Evolutionary conservation across 441 rosid species (phyloP).

Genomic region (Monsonia emarginata): DNA sequence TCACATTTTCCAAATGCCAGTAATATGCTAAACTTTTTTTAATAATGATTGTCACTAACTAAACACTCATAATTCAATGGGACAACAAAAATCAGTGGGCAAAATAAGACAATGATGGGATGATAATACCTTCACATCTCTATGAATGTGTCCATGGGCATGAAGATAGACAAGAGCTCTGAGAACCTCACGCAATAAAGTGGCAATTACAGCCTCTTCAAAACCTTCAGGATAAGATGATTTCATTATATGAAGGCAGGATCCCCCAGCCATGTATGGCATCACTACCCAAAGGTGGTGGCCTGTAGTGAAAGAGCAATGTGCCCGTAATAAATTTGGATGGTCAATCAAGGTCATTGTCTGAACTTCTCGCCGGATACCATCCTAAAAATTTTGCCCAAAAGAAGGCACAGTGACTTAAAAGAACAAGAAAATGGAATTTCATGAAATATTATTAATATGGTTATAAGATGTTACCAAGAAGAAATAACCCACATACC

Average conservation of each 20-base stretch:
- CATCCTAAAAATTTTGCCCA: slow-evolving; percentile 52
- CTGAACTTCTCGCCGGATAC: slow-evolving; percentile 91
- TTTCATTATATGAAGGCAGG: slow-evolving; percentile 94
- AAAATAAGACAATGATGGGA: slow-evolving; percentile 8
- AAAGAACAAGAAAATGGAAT: neutral
- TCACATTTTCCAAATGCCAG: neutral
- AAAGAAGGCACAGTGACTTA: neutral
- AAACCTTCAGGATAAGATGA: slow-evolving; percentile 78
- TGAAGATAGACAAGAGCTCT: slow-evolving; percentile 97
- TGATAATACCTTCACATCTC: slow-evolving; percentile 81
- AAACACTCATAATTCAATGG: slow-evolving; percentile 6
- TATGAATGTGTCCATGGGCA: slow-evolving; percentile 87
- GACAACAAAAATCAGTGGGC: neutral
- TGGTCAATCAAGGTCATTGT: slow-evolving; percentile 88
- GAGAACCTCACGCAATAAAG: slow-evolving; percentile 77
- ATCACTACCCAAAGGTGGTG: slow-evolving; percentile 94
- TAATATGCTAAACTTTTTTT: neutral
- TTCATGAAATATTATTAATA: neutral
- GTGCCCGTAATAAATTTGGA: slow-evolving; percentile 81
- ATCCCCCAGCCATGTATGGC: slow-evolving; percentile 99
- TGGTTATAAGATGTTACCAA: neutral
- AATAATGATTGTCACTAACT: neutral
- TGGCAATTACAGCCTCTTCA: slow-evolving; percentile 86
- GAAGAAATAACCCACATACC: slow-evolving; percentile 37
- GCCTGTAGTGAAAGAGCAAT: slow-evolving; percentile 84